These are phyloP conservation scores for Aureobasidium zeae DNA, from an alignment of 2,329 filamentous ascomycete genomes.

Conservation along the genomic window DNA sequence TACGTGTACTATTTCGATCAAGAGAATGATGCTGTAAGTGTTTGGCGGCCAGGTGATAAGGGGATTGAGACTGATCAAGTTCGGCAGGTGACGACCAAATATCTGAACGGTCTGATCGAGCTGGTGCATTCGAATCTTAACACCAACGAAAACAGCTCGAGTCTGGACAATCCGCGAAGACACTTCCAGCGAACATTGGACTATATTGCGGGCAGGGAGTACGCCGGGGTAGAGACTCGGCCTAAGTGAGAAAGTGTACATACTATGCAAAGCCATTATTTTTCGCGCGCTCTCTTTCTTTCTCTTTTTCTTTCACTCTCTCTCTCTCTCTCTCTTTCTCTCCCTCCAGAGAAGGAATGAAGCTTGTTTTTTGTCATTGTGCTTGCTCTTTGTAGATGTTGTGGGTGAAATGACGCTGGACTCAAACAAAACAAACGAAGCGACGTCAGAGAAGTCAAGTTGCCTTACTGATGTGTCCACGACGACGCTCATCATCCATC, in stretches of 20 bases:
- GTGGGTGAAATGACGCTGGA: no score
- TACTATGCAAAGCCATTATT: slow-evolving; percentile 1
- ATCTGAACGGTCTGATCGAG: slow-evolving; percentile 94
- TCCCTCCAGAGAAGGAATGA: no score
- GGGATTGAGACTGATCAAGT: not conserved
- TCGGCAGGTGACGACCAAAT: slow-evolving; percentile 75
- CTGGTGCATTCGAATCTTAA: slow-evolving; percentile 93
- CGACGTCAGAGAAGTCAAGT: slow-evolving; percentile 6
- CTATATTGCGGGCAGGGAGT: slow-evolving; percentile 84
- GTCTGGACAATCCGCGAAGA: slow-evolving; percentile 78
- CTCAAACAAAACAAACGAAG: no score
- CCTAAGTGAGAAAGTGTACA: slow-evolving; percentile 31
- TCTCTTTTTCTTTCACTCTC: no score
- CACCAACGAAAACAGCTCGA: slow-evolving; percentile 72
- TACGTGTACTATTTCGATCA: slow-evolving; percentile 99
- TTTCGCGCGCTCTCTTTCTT: not conserved
- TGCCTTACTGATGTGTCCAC: no score
- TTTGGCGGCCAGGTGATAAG: not conserved
- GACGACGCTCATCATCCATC: no score
- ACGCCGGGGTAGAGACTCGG: slow-evolving; percentile 78
- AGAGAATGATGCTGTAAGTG: slow-evolving; percentile 80
- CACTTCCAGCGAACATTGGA: slow-evolving; percentile 94
- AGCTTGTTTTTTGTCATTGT: no score
- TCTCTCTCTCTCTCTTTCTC: no score
- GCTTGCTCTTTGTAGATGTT: no score